Evolutionary conservation across 176 grass and related monocot species (phyloP).

Genomic region (Alloteropsis semialata): DNA sequence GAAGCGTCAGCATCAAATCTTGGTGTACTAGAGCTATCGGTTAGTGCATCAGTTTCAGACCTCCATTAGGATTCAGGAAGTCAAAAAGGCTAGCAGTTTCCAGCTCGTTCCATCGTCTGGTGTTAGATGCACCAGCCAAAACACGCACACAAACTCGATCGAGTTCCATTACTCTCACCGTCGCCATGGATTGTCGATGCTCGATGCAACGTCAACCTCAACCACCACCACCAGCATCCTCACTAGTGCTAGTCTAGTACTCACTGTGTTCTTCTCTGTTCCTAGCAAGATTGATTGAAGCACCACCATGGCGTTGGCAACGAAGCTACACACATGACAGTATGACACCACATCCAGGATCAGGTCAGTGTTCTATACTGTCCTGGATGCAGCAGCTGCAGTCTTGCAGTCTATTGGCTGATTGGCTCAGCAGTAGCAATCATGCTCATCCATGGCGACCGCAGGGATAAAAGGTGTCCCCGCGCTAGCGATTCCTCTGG

Average conservation of each 20-base stretch:
- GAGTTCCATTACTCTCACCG: background rate
- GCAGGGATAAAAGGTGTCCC: background rate
- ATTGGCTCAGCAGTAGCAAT: background rate
- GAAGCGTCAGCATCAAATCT: background rate
- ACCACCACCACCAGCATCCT: background rate
- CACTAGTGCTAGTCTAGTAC: no score
- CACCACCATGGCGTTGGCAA: background rate
- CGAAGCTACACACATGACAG: background rate
- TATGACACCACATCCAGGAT: background rate
- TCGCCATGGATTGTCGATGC: background rate
- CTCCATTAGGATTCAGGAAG: background rate
- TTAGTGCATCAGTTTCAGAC: conserved; percentile 8
- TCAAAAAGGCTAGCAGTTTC: background rate
- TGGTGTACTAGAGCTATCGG: background rate
- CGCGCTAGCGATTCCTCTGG: conserved; percentile 35
- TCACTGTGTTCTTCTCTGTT: background rate
- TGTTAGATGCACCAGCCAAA: background rate
- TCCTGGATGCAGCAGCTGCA: background rate
- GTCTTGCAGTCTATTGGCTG: background rate
- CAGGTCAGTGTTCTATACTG: background rate
- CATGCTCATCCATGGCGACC: background rate
- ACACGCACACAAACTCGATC: background rate
- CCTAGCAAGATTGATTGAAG: background rate
- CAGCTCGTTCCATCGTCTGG: background rate
- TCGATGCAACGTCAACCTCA: background rate